Evolutionary conservation across 352 stramenopile genomes (phyloP).

Genomic region (Phytophthora palmivora): DNA sequence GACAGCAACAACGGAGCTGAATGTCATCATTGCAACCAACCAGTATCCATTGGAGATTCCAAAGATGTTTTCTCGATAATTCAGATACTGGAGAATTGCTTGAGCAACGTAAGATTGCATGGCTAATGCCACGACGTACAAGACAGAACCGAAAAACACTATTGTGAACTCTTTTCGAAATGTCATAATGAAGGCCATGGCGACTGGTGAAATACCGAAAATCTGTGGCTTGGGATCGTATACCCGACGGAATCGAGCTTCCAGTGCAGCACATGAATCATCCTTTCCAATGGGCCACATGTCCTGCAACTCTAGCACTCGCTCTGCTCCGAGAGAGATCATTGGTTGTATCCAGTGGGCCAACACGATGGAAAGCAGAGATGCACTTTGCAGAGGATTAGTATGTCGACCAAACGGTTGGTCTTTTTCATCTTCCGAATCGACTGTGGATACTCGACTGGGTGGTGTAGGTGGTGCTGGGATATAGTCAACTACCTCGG

Average conservation of each 20-base stretch:
- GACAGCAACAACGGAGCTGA: slow-evolving; percentile 23
- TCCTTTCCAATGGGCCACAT: slow-evolving; percentile 30
- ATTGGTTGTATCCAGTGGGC: slow-evolving; percentile 58
- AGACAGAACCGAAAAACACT: slow-evolving; percentile 11
- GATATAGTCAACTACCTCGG: slow-evolving; percentile 22
- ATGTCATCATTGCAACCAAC: slow-evolving; percentile 25
- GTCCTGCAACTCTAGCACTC: slow-evolving; percentile 36
- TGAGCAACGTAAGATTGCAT: slow-evolving; percentile 33
- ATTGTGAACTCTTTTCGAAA: slow-evolving; percentile 17
- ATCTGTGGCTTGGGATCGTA: slow-evolving; percentile 10
- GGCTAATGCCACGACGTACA: slow-evolving; percentile 33
- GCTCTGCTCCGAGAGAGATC: slow-evolving; percentile 37
- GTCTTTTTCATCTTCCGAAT: slow-evolving; percentile 7
- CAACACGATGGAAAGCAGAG: slow-evolving; percentile 46
- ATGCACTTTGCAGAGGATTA: slow-evolving; percentile 45
- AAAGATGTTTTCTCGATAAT: slow-evolving; percentile 34
- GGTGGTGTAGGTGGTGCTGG: slow-evolving; percentile 9
- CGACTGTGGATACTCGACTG: slow-evolving; percentile 11
- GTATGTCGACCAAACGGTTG: slow-evolving; percentile 16
- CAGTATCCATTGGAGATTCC: slow-evolving; percentile 31
- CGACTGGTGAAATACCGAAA: slow-evolving; percentile 21
- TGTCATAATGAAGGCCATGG: slow-evolving; percentile 15
- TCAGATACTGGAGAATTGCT: slow-evolving; percentile 31
- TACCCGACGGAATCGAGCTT: slow-evolving; percentile 21
- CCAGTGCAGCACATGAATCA: slow-evolving; percentile 28